A percentile compares a stretch with the other conserved stretches of the same genome.
These are phyloP conservation scores for Graphiopsis chlorocephala DNA, from an alignment of 2,329 filamentous ascomycete genomes.

Conservation along the genomic window DNA sequence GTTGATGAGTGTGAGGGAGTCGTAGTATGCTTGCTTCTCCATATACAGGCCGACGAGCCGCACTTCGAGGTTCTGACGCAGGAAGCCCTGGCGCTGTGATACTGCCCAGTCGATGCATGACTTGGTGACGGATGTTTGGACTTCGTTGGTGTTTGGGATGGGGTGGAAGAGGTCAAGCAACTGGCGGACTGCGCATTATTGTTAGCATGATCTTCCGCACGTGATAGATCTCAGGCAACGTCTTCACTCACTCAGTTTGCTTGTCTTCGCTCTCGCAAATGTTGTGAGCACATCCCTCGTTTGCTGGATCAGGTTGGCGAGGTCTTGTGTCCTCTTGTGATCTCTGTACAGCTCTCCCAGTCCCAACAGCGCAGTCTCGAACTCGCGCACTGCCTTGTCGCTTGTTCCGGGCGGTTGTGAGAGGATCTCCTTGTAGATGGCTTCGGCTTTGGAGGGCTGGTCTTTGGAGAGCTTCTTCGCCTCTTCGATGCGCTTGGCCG, in stretches of 20 bases:
- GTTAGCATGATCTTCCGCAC: conserved; percentile 37
- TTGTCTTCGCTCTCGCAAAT: conserved; percentile 98
- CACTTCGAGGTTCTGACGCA: conserved; percentile 96
- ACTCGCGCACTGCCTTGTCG: conserved; percentile 84
- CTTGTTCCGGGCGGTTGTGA: conserved; percentile 79
- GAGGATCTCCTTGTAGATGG: conserved; percentile 85
- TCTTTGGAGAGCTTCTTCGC: conserved; percentile 79
- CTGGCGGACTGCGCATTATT: conserved; percentile 66
- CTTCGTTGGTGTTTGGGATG: conserved; percentile 92
- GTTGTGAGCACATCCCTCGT: conserved; percentile 89
- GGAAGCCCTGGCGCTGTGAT: conserved; percentile 88
- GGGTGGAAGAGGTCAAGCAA: conserved; percentile 91
- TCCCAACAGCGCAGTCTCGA: conserved; percentile 82
- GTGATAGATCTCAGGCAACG: background rate
- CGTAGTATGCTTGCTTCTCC: conserved; percentile 96
- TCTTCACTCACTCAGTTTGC: conserved; percentile 78
- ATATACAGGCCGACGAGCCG: conserved; percentile 92
- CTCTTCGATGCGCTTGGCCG: conserved; percentile 73
- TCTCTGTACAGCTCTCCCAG: conserved; percentile 92
- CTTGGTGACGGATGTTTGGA: conserved; percentile 91
- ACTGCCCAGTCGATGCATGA: conserved; percentile 99
- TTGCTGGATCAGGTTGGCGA: conserved; percentile 85
- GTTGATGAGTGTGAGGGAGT: conserved; percentile 95
- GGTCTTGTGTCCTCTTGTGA: conserved; percentile 75
- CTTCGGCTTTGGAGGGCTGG: conserved; percentile 79